Percentiles rank a stretch among this genome's conserved stretches.
phyloP scores from a whole-genome alignment of 495 filamentous ascomycete species.

The Podospora sp. region DNA sequence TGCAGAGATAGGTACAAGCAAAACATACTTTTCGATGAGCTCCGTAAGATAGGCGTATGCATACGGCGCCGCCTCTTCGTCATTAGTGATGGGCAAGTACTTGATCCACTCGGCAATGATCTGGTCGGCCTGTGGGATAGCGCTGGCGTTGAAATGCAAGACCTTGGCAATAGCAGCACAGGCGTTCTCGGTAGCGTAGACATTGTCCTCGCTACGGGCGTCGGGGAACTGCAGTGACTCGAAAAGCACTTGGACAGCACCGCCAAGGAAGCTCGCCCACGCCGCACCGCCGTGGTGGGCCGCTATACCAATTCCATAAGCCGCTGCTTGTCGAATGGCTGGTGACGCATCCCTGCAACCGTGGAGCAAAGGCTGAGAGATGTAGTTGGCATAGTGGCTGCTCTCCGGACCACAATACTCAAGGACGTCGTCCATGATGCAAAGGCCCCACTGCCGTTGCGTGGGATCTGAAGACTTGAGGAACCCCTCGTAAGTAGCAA shows the following conservation, averaged over 20 bases:
- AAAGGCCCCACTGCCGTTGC: constrained; percentile 96
- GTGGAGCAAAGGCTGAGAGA: constrained; percentile 79
- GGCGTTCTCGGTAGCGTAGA: constrained; percentile 96
- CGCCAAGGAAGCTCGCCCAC: constrained; percentile 82
- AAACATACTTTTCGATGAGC: constrained; percentile 88
- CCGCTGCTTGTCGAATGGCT: constrained; percentile 94
- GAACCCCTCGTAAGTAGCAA: constrained; percentile 82
- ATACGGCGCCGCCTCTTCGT: constrained; percentile 97
- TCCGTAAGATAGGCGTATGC: constrained; percentile 90
- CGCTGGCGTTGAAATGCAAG: constrained; percentile 78
- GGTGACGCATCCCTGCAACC: constrained; percentile 83
- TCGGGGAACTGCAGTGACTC: constrained; percentile 75
- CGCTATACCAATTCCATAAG: constrained; percentile 94
- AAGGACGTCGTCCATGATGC: constrained; percentile 97
- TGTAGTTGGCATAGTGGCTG: constrained; percentile 79
- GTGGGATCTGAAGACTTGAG: constrained; percentile 83
- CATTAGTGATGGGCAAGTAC: constrained; percentile 87
- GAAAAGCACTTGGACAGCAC: constrained; percentile 79
- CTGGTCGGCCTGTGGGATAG: constrained; percentile 71
- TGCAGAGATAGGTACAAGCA: not conserved
- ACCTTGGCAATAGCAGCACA: constrained; percentile 97
- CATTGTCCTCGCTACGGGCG: constrained; percentile 86
- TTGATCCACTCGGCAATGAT: constrained; percentile 81
- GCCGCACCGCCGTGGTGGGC: constrained; percentile 85
- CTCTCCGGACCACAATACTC: constrained; percentile 91